A percentile compares a stretch with the other conserved stretches of the same genome.
phyloP scores from a whole-genome alignment of 257 asterid genomes.

The Schizonepeta tenuifolia region DNA sequence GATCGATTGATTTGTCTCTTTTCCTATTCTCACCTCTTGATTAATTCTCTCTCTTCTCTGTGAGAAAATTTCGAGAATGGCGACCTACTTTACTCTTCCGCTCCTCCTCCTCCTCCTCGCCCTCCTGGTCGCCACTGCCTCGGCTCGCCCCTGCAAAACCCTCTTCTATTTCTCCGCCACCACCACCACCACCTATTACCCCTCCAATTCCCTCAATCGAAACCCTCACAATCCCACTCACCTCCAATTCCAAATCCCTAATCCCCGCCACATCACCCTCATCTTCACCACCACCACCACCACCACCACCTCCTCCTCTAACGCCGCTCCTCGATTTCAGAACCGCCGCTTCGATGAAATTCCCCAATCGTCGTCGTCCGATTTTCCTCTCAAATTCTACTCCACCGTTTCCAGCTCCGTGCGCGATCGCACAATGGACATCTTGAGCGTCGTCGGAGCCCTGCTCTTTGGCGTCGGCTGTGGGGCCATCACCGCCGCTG shows the following conservation, averaged over 20 bases:
- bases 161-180: slow-evolving; percentile 57
- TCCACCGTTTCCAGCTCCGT: slow-evolving; percentile 59
- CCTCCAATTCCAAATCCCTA: slow-evolving; percentile 13
- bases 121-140: slow-evolving; percentile 44
- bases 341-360: slow-evolving; percentile 10
- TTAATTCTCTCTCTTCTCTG: neutral
- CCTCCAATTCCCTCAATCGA: slow-evolving; percentile 21
- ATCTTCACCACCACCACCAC: slow-evolving; percentile 46
- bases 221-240: slow-evolving; percentile 46
- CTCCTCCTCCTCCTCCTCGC: slow-evolving; percentile 40
- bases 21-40: neutral
- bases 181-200: slow-evolving; percentile 42
- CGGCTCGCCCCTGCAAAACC: slow-evolving; percentile 73
- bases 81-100: slow-evolving; percentile 40
- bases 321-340: slow-evolving; percentile 26
- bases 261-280: slow-evolving; percentile 48
- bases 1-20: neutral
- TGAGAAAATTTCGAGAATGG: slow-evolving; percentile 38
- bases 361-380: slow-evolving; percentile 23
- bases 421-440: slow-evolving; percentile 63
- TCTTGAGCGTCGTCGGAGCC: slow-evolving; percentile 66
- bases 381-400: slow-evolving; percentile 40
- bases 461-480: slow-evolving; percentile 71
- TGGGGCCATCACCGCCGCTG: slow-evolving; percentile 66
- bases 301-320: neutral